Percentiles rank a stretch among this genome's conserved stretches.
phyloP scores from a whole-genome alignment of 192 early-diverging fungal genomes.

The Coemansia sp. region DNA sequence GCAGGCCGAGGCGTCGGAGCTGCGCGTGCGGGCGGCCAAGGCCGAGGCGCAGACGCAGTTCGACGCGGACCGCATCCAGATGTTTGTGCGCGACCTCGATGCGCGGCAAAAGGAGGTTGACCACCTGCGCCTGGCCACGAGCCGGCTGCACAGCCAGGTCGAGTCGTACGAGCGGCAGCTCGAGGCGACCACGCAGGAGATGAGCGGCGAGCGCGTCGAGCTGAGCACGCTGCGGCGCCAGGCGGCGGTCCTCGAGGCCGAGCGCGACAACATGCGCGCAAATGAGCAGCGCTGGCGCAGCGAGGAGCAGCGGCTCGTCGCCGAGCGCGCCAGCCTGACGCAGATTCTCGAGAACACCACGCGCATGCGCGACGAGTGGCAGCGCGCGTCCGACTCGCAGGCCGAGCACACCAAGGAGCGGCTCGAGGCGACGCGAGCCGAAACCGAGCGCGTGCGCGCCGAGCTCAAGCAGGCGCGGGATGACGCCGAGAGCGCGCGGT shows the following conservation, averaged over 20 bases:
- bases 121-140: constrained; percentile 62
- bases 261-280: constrained; percentile 35
- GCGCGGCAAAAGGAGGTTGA: constrained; percentile 61
- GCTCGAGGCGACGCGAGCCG: constrained; percentile 24
- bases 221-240: constrained; percentile 53
- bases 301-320: constrained; percentile 37
- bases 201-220: constrained; percentile 53
- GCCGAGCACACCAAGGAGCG: constrained; percentile 17
- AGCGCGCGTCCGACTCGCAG: constrained; percentile 28
- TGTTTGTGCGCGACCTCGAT: constrained; percentile 53
- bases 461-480: constrained; percentile 35
- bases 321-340: constrained; percentile 45
- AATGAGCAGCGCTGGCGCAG: constrained; percentile 42
- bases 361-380: constrained; percentile 48
- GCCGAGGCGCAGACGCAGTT: constrained; percentile 61
- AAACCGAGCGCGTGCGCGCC: constrained; percentile 14
- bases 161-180: constrained; percentile 61
- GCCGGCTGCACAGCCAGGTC: constrained; percentile 47
- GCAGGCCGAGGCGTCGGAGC: constrained; percentile 57
- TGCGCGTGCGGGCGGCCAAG: constrained; percentile 62
- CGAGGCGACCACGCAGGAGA: constrained; percentile 55
- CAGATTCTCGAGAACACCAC: constrained; percentile 53
- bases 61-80: constrained; percentile 62
- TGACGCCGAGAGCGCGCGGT: constrained; percentile 25
- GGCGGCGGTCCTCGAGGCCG: constrained; percentile 54